Evolutionary conservation across 2,329 filamentous ascomycete species (phyloP), one percentile per base, ranked within the genome.

Genomic region (Alternaria sp.): DNA sequence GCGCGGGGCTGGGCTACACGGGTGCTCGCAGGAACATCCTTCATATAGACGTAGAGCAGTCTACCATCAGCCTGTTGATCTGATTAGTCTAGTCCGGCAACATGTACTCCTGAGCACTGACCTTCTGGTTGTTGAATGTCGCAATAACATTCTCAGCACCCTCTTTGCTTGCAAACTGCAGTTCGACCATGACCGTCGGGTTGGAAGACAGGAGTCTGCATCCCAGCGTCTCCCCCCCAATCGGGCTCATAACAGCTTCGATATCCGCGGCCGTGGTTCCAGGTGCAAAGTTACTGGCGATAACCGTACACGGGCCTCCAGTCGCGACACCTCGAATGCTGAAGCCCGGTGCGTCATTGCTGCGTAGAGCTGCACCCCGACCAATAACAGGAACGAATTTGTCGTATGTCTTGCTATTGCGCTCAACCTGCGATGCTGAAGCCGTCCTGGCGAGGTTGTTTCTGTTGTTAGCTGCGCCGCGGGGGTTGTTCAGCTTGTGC

Each of bases 191-290:
- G 51, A 95, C 86, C 4, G 89, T 88, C 0, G 92, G 91, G 28
- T 80, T 80, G 4, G 87, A 83, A 72, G 89, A 87, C 56, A 92
- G 78, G 37, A 95, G 79, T 34, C 82, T 84, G 79, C 91, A 94
- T 69, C 84, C 86, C 24, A 84, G 72, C 69, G 92, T 66, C 60
- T 88, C 82, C 31, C 84, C 85, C 37, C 89, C 90, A n/a, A 91
- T 80, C 0, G 87, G 87, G n/a, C 84, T 85, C 86, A 95, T 88
- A 56, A 91, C 91, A 68, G 88, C 90, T 80, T 93, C 90, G 59
- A 95, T 92, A 71, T 95, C 91, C 29, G 89, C 90, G 2, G 89
- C 89, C 6, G 91, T 93, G 0, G 91, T 95, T 36, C 91, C 91
- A 2, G 86, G 86, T 11, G 91, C 91, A 73, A 95, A 92, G 80